Base-by-base conservation (phyloP, 257 asterid genomes). In the Striga asiatica region DNA sequence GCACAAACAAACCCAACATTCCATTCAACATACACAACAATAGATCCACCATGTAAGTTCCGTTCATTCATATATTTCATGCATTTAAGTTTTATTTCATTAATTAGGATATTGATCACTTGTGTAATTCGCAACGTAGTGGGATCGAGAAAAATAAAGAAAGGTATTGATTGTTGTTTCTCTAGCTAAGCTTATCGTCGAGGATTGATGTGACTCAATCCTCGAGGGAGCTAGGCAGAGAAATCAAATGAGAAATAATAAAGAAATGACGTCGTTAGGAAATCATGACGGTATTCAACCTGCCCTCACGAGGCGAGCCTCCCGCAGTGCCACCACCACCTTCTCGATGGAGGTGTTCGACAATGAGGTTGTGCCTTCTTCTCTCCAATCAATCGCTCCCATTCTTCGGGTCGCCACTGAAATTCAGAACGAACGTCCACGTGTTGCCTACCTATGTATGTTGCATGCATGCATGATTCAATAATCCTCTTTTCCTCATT, bases 291-390 rank as follows among this genome's bases (percentile, higher is more conserved):
- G 11, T 9, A 12, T 50, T 75, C 50, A 58, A 75, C 74, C 87
- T 61, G 24, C 91, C 18, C 70, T 91, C 61, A 65, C 80, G 38
- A 73, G 97, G 65, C 78, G 88, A 43, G 80, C 97, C 17, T 91
- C 98, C 3, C 91, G 98, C 13, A 81, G 97, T 49, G 89, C 98
- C 60, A 79, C 81, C 48, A 87, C 98, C 7, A 72, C 82, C 29
- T 79, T 87, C 70, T 84, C 98, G 1, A 77, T 81, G 89, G 98
- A 91, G 68, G 98, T 91, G 5, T 91, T 91, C 58, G 97, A 91
- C 61, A 87, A 76, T 7, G 98, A 91, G 78, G 97, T 91, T 16
- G 98, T 91, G 6, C 98, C 98, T 6, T 87, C 97, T 8, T 84
- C 98, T 12, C 82, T 91, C 39, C 97, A 84, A 68, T 78, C 94